A percentile compares a stretch with the other conserved stretches of the same genome.
phyloP scores from a whole-genome alignment of 176 grass and related monocot genomes.

The Cenchrus purpureus region DNA sequence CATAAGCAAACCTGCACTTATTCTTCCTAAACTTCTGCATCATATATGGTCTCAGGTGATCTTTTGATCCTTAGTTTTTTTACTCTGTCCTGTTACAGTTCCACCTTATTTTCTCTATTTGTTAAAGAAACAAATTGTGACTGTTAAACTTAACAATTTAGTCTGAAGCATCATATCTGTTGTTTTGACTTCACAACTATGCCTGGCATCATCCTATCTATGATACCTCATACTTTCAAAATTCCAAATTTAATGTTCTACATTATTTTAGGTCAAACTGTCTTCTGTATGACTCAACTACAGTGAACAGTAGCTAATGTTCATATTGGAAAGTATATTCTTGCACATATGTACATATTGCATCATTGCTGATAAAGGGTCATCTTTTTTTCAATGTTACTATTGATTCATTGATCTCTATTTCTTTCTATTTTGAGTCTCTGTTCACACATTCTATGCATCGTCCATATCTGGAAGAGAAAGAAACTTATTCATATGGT shows the following conservation, averaged over 20 bases:
- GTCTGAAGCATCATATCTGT: constrained; percentile 7
- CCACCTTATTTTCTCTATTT: not conserved
- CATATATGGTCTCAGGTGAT: constrained; percentile 81
- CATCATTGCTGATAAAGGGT: not conserved
- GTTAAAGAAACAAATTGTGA: constrained; percentile 15
- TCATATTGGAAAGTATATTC: too few species aligned
- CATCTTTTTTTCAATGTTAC: not conserved
- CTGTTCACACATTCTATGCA: not conserved
- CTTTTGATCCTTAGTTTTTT: constrained; percentile 29
- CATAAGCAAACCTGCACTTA: constrained; percentile 67
- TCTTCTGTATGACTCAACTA: not conserved
- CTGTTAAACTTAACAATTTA: constrained; percentile 6
- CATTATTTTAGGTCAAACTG: not conserved
- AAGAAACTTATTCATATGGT: constrained; percentile 4
- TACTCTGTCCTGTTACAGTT: constrained; percentile 19
- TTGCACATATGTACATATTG: constrained; percentile 18
- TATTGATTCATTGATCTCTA: constrained; percentile 2
- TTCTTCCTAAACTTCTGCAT: constrained; percentile 75
- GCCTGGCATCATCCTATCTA: not conserved
- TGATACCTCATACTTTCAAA: too few species aligned
- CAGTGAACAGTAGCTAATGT: too few species aligned
- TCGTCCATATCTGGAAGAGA: not conserved
- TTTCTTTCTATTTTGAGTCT: not conserved
- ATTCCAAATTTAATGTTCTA: not conserved
- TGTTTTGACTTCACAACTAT: constrained; percentile 14